These are phyloP conservation scores for Rhizophagus prolifer DNA, from an alignment of 192 early-diverging fungal genomes.

Conservation along the genomic window DNA sequence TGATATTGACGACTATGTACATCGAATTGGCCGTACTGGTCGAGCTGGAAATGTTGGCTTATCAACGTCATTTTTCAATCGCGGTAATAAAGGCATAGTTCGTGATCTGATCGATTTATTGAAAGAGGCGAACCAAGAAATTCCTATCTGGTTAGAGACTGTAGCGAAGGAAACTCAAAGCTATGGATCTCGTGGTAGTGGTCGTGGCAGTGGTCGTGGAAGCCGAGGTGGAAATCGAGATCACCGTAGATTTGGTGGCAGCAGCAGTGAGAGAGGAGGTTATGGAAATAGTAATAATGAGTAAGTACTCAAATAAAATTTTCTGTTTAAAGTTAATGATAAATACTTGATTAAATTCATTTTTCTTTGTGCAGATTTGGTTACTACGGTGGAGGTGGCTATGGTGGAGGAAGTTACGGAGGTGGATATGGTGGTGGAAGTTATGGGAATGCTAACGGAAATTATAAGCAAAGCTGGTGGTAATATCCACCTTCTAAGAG, in stretches of 20 bases:
- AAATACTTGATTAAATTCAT: neutral
- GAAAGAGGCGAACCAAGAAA: conserved; percentile 91
- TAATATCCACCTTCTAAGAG: conserved; percentile 26
- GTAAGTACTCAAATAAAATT: neutral
- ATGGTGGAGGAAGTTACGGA: conserved; percentile 2
- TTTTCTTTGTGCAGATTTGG: neutral
- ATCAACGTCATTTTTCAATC: conserved; percentile 95
- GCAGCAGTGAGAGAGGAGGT: conserved; percentile 44
- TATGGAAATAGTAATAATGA: conserved; percentile 38
- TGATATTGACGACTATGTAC: conserved; percentile 98
- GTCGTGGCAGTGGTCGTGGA: conserved; percentile 61
- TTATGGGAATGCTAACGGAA: conserved; percentile 28
- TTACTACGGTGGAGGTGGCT: conserved; percentile 32
- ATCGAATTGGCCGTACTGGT: conserved; percentile 97
- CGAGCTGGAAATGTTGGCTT: conserved; percentile 93
- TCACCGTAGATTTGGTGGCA: conserved; percentile 38
- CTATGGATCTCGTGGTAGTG: conserved; percentile 45
- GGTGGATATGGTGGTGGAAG: conserved; percentile 20
- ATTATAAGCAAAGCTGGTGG: conserved; percentile 28
- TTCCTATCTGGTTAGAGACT: conserved; percentile 79
- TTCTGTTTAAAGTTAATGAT: too few species aligned
- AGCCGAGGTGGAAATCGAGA: conserved; percentile 40
- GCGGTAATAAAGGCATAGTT: conserved; percentile 78
- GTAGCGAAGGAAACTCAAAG: conserved; percentile 61
- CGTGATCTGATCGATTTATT: conserved; percentile 85